These are phyloP conservation scores for Volvox reticuliferus DNA, from an alignment of 139 green algal species.

Conservation along the genomic window DNA sequence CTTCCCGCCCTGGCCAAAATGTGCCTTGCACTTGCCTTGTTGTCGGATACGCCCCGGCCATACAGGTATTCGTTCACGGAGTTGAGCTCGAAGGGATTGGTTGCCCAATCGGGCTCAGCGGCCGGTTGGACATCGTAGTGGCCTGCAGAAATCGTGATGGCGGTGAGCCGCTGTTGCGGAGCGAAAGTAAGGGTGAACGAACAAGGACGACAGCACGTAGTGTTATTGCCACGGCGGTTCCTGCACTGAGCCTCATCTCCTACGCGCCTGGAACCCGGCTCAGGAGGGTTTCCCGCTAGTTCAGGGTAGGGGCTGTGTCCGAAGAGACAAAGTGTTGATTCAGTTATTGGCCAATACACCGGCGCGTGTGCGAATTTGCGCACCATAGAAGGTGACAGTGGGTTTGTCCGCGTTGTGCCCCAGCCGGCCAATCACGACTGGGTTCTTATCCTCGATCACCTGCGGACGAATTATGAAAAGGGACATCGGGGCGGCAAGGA, in stretches of 20 bases:
- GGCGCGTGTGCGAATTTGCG: neutral
- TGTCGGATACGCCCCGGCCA: slow-evolving; percentile 90
- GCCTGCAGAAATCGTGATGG: slow-evolving; percentile 37
- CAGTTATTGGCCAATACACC: too few relatives aligned
- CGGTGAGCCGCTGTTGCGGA: too few relatives aligned
- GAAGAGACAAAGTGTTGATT: too few relatives aligned
- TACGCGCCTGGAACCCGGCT: too few relatives aligned
- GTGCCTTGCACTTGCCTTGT: slow-evolving; percentile 79
- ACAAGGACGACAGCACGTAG: too few relatives aligned
- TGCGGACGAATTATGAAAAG: neutral
- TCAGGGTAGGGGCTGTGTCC: too few relatives aligned
- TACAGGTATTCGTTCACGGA: slow-evolving; percentile 93
- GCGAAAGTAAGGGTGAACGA: too few relatives aligned
- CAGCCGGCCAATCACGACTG: slow-evolving; percentile 89
- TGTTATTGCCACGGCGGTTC: too few relatives aligned
- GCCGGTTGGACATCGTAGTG: slow-evolving; percentile 93
- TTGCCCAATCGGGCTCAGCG: slow-evolving; percentile 87
- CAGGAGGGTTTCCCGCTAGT: too few relatives aligned
- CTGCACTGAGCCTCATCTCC: too few relatives aligned
- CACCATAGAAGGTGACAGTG: slow-evolving; percentile 92
- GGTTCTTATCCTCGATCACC: slow-evolving; percentile 86
- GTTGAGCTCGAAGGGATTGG: slow-evolving; percentile 89
- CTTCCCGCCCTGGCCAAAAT: too few relatives aligned
- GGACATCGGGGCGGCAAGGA: too few relatives aligned
- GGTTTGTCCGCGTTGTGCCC: slow-evolving; percentile 68